Percentiles rank a stretch among this genome's conserved stretches.
These are phyloP conservation scores for Pyrrhoderma lamaoense DNA, from an alignment of 1,284 basidiomycete species.

Conservation along the genomic window DNA sequence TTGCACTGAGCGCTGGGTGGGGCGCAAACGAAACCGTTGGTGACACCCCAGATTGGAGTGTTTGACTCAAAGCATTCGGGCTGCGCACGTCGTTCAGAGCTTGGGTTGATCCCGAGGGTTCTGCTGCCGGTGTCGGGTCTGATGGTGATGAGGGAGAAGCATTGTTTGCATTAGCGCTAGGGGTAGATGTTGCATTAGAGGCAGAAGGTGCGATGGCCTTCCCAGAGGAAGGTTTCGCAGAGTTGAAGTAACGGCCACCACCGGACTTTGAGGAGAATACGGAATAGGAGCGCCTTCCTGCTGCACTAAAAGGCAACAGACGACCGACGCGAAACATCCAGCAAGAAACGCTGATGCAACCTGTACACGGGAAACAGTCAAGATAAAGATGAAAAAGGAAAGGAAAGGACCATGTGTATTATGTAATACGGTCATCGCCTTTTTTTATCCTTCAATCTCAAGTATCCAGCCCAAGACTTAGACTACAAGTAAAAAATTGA, in stretches of 20 bases:
- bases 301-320: constrained; percentile 40
- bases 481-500: too few species aligned
- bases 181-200: constrained; percentile 23
- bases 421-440: too few species aligned
- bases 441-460: too few species aligned
- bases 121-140: constrained; percentile 20
- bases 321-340: constrained; percentile 40
- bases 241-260: constrained; percentile 66
- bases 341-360: not conserved
- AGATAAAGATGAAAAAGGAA: too few species aligned
- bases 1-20: constrained; percentile 51
- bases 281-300: constrained; percentile 55
- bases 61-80: constrained; percentile 1
- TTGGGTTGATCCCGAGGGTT: constrained; percentile 19
- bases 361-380: too few species aligned
- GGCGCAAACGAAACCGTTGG: constrained; percentile 20
- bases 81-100: constrained; percentile 17
- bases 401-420: too few species aligned
- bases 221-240: constrained; percentile 48
- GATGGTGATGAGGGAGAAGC: constrained; percentile 21
- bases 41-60: constrained; percentile 7
- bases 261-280: constrained; percentile 72
- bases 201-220: constrained; percentile 40
- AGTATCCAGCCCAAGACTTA: too few species aligned
- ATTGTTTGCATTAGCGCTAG: constrained; percentile 25